Base-by-base conservation (phyloP, 2,329 filamentous ascomycete species). In the Botrytis squamosa region DNA sequence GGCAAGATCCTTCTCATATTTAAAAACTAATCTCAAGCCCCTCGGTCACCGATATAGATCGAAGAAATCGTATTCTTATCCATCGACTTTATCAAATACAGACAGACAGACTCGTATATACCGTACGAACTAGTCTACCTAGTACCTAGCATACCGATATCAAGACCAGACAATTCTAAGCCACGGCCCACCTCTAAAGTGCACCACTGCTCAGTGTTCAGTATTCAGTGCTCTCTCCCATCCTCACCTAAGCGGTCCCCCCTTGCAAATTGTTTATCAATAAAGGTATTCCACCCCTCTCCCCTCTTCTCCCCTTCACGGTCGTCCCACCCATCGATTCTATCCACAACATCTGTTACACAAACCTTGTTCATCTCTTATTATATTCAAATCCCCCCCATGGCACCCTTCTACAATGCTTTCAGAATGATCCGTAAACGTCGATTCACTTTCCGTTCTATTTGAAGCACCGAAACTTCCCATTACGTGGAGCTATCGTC, bases 341-440 rank as follows among this genome's bases (percentile, higher is more conserved):
- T 66, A 71, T 78, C 73, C 76, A 76, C 74, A 66, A 57, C 38
- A 76, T 70, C 46, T 76, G 73, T 77, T 77, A 77, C 77, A 79
- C 36, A 73, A 65, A 74, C 76, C 76, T 73, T 64, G 44, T 64
- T 67, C 75, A 36, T 71, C 36, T 72, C 60, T 64, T 49, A 33
- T 49, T 20, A n/a, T 40, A 64, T 60, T 49, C 65, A 46, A 55
- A 8, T 18, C 33, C 33, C 40, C 74, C 59, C 74, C 46, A 77
- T 79, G 79, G 77, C 79, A 73, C 67, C 73, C 44, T 22, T 72
- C 70, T 77, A 60, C 71, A 78, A 77, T 72, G 70, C 71, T 33
- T 77, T 75, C 73, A 77, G 75, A 72, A 78, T 79, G 79, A 75
- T 78, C 73, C 77, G 80, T 71, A 81, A 79, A 77, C 77, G 77